A percentile compares a stretch with the other conserved stretches of the same genome.
Evolutionary conservation across 176 grass and related monocot species (phyloP).

Genomic region (Guadua angustifolia): DNA sequence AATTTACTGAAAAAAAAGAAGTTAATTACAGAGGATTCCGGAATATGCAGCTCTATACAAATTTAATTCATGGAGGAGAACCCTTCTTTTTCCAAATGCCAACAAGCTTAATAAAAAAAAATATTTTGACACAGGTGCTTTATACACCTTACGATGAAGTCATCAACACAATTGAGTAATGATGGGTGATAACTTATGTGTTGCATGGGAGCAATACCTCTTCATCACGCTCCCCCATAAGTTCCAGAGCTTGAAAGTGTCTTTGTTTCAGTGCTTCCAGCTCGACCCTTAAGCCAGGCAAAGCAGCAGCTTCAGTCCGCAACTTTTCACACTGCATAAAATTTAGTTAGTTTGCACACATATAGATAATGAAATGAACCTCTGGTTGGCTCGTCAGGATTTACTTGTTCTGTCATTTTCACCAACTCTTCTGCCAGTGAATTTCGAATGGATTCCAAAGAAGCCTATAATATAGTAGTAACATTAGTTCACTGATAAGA

Average conservation of each 20-base stretch:
- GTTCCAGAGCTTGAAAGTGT: slow-evolving; percentile 88
- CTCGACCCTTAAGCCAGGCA: slow-evolving; percentile 89
- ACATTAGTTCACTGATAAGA: slow-evolving; percentile 31
- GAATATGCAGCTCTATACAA: not conserved
- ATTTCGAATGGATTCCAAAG: slow-evolving; percentile 94
- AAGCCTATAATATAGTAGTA: slow-evolving; percentile 63
- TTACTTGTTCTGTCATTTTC: slow-evolving; percentile 97
- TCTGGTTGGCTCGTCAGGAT: slow-evolving; percentile 4
- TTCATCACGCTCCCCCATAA: slow-evolving; percentile 99
- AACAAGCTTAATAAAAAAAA: not conserved
- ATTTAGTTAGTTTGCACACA: slow-evolving; percentile 33
- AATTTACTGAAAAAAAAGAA: not conserved
- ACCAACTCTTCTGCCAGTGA: slow-evolving; percentile 97
- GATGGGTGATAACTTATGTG: not conserved
- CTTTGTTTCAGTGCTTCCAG: slow-evolving; percentile 92
- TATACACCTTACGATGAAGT: not conserved
- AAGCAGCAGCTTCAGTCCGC: slow-evolving; percentile 64
- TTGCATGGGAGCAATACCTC: slow-evolving; percentile 59
- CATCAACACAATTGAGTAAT: not conserved
- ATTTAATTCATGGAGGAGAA: not conserved
- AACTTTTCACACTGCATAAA: slow-evolving; percentile 93
- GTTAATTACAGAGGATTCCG: not conserved
- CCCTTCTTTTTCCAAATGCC: not conserved
- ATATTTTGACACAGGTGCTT: not conserved
- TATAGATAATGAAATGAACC: slow-evolving; percentile 14